These are phyloP conservation scores for Boletus smithii DNA, from an alignment of 1,284 basidiomycete genomes.

Conservation along the genomic window DNA sequence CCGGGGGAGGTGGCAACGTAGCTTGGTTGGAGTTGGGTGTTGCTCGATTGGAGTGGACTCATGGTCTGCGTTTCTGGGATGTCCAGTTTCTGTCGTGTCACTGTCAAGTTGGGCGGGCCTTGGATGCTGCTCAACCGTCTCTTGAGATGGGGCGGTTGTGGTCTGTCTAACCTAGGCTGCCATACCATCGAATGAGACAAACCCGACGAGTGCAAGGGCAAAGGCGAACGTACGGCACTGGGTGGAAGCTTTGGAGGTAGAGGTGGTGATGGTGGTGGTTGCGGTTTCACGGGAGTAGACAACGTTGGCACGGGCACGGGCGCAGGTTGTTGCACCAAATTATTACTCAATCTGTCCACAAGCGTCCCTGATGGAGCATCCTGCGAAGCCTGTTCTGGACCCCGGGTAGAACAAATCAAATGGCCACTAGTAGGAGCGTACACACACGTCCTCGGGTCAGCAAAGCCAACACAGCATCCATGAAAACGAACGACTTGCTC, in stretches of 20 bases:
- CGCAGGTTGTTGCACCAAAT: background rate
- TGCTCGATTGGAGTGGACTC: no score
- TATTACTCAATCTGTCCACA: no score
- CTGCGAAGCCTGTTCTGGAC: background rate
- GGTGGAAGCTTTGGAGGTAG: conserved; percentile 6
- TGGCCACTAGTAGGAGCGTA: conserved; percentile 18
- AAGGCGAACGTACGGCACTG: conserved; percentile 12
- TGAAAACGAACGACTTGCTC: conserved; percentile 17
- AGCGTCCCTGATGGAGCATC: conserved; percentile 6
- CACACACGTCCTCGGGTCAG: conserved; percentile 12
- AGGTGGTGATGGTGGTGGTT: background rate
- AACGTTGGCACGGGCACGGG: background rate
- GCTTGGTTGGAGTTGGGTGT: background rate
- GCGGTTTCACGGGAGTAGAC: background rate
- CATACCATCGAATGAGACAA: background rate
- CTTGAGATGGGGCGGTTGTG: background rate
- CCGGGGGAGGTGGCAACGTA: background rate
- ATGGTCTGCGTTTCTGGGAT: background rate
- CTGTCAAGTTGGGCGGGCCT: background rate
- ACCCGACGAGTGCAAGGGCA: no score
- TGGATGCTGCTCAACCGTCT: no score
- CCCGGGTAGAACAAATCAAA: conserved; percentile 13
- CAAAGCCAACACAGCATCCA: background rate
- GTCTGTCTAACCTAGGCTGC: conserved; percentile 20
- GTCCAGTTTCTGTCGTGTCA: conserved; percentile 18